A percentile compares a stretch with the other conserved stretches of the same genome.
These are phyloP conservation scores for Hansenula sp. DNA, from an alignment of 1,139 yeast genomes.

Conservation along the genomic window DNA sequence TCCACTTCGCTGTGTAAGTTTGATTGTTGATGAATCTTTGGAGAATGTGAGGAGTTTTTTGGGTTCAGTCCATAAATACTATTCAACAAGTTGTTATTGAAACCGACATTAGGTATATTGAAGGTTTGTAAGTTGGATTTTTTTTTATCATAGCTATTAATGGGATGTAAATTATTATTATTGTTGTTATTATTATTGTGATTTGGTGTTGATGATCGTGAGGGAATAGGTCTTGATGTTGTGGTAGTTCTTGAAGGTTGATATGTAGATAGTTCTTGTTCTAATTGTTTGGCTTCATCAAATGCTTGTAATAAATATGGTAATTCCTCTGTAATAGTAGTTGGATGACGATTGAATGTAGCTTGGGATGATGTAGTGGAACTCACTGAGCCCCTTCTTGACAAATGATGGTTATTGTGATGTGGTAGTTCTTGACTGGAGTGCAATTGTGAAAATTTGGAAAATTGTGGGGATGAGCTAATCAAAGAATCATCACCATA, in stretches of 20 bases:
- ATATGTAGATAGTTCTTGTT: constrained; percentile 21
- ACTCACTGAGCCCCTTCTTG: constrained; percentile 9
- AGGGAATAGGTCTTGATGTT: neutral
- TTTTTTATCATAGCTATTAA: constrained; percentile 4
- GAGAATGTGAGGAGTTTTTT: neutral
- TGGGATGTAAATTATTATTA: neutral
- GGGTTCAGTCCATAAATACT: constrained; percentile 23
- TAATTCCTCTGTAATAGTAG: constrained; percentile 29
- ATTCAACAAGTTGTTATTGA: constrained; percentile 17
- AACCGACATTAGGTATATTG: constrained; percentile 16
- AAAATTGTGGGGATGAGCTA: constrained; percentile 4
- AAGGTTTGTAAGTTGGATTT: constrained; percentile 10
- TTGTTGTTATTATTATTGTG: neutral
- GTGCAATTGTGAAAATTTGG: constrained; percentile 2
- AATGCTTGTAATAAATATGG: constrained; percentile 34
- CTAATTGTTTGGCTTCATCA: constrained; percentile 30
- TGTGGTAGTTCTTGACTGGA: neutral
- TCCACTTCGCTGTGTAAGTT: constrained; percentile 17
- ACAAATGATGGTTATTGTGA: neutral
- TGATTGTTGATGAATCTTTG: constrained; percentile 7
- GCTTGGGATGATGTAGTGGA: constrained; percentile 21
- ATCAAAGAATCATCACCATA: neutral
- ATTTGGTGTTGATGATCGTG: constrained; percentile 4
- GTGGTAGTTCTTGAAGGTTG: neutral
- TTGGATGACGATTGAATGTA: constrained; percentile 15